Conservation (phyloP, 169 alveolate genomes). For the Cardiosporidium cionae region DNA sequence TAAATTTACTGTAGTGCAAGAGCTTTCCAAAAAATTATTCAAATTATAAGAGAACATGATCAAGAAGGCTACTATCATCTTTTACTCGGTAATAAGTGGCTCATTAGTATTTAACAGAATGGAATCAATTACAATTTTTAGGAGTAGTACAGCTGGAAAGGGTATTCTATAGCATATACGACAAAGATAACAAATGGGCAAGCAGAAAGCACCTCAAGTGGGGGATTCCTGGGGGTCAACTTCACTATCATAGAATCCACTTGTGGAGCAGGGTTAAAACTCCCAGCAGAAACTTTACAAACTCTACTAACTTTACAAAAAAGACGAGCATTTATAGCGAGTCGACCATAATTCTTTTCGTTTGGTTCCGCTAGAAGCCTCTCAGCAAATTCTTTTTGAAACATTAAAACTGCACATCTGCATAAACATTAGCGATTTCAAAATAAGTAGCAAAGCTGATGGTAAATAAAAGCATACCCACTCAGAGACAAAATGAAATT, state of each 20-base stretch:
- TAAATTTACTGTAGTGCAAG: too few species aligned
- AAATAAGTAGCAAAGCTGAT: neutral
- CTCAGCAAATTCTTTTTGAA: conserved; percentile 98
- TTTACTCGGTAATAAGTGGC: neutral
- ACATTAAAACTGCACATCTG: conserved; percentile 97
- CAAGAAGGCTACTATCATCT: neutral
- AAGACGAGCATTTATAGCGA: conserved; percentile 78
- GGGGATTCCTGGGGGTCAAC: conserved; percentile 88
- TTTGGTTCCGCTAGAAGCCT: conserved; percentile 90
- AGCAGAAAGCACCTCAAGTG: conserved; percentile 73
- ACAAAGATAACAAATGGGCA: neutral
- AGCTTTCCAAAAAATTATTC: too few species aligned
- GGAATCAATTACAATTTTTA: neutral
- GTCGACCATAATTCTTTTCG: conserved; percentile 90
- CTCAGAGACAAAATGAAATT: neutral
- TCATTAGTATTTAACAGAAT: neutral
- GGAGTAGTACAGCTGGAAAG: neutral
- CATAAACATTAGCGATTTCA: neutral
- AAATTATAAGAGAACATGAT: too few species aligned
- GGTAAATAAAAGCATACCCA: neutral
- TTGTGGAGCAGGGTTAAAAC: conserved; percentile 99
- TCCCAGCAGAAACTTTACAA: conserved; percentile 90
- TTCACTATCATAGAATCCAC: conserved; percentile 97
- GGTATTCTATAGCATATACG: neutral
- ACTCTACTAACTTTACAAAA: conserved; percentile 77